These are phyloP conservation scores for Aspergillus ellipticus DNA, from an alignment of 495 filamentous ascomycete genomes.

Conservation along the genomic window DNA sequence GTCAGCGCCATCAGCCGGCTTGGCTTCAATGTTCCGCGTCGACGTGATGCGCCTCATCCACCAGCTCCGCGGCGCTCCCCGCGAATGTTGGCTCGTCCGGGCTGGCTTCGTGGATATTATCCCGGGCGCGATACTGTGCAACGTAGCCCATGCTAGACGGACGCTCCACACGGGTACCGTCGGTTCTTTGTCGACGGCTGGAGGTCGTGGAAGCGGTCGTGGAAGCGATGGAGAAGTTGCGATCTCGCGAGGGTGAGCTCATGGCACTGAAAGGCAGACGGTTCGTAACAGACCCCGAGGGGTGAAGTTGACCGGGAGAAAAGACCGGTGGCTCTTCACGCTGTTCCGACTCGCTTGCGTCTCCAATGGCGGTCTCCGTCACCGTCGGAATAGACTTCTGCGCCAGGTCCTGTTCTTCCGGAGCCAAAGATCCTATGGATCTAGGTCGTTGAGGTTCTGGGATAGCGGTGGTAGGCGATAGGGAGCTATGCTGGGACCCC, in stretches of 20 bases:
- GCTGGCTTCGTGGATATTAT: conserved; percentile 56
- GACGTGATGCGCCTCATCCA: conserved; percentile 28
- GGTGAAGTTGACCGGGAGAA: conserved; percentile 24
- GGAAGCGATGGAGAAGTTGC: conserved; percentile 39
- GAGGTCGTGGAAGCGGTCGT: conserved; percentile 48
- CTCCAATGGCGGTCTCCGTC: conserved; percentile 18
- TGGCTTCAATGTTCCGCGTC: conserved; percentile 2
- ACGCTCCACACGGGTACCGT: conserved; percentile 44
- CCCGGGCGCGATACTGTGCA: conserved; percentile 59
- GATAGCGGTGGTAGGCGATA: conserved; percentile 49
- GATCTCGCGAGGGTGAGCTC: conserved; percentile 51
- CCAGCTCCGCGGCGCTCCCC: conserved; percentile 49
- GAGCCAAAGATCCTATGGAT: conserved; percentile 3
- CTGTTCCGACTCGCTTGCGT: conserved; percentile 8
- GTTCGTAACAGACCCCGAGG: conserved; percentile 33
- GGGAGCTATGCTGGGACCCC: conserved; percentile 54
- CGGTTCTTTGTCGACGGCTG: conserved; percentile 28
- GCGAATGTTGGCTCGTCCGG: conserved; percentile 50
- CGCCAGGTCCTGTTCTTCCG: conserved; percentile 10
- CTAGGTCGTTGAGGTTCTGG: conserved; percentile 60
- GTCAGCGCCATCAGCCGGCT: conserved; percentile 10
- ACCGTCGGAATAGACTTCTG: conserved; percentile 19
- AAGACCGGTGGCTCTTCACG: conserved; percentile 3
- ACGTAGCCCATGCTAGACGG: conserved; percentile 71
- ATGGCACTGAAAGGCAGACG: conserved; percentile 57